Percentiles rank a stretch among this genome's conserved stretches.
Conservation (phyloP, 352 stramenopile genomes). For the Pythium guiyangense region DNA sequence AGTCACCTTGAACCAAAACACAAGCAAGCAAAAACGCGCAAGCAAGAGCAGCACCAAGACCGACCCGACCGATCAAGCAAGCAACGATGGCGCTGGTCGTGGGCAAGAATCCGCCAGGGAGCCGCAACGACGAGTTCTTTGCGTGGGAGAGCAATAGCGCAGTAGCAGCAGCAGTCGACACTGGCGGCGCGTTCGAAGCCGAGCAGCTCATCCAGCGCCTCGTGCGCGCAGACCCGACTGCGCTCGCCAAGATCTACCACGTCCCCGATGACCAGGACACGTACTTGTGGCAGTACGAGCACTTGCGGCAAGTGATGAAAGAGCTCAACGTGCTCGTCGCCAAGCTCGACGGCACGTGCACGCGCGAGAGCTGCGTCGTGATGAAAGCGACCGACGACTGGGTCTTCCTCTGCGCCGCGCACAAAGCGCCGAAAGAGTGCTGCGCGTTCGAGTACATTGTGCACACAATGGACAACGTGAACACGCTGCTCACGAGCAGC, state of each 20-base stretch:
- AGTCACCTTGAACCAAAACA: not conserved
- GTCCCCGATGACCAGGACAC: constrained; percentile 75
- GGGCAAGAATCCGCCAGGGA: constrained; percentile 73
- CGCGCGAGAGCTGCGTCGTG: constrained; percentile 58
- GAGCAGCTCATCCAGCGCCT: constrained; percentile 77
- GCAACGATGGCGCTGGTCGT: constrained; percentile 37
- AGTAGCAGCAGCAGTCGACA: constrained; percentile 14
- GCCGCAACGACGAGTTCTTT: constrained; percentile 79
- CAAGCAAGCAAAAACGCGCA: not conserved
- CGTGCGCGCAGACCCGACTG: constrained; percentile 54
- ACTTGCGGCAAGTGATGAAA: constrained; percentile 81
- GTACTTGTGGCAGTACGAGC: constrained; percentile 85
- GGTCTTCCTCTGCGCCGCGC: constrained; percentile 81
- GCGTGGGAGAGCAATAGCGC: constrained; percentile 35
- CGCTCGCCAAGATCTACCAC: constrained; percentile 61
- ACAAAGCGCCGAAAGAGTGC: constrained; percentile 78
- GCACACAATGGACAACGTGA: constrained; percentile 86
- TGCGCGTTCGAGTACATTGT: constrained; percentile 85
- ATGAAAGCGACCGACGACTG: constrained; percentile 87
- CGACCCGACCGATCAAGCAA: not conserved
- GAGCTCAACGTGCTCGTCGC: constrained; percentile 78
- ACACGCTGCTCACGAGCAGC: constrained; percentile 76
- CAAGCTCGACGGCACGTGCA: constrained; percentile 57
- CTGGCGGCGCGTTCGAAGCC: constrained; percentile 58
- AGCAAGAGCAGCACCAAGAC: not conserved